Evolutionary conservation across 2,329 filamentous ascomycete genomes (phyloP), one percentile per base, ranked within the genome.

Genomic region (Fusarium pilosicola): DNA sequence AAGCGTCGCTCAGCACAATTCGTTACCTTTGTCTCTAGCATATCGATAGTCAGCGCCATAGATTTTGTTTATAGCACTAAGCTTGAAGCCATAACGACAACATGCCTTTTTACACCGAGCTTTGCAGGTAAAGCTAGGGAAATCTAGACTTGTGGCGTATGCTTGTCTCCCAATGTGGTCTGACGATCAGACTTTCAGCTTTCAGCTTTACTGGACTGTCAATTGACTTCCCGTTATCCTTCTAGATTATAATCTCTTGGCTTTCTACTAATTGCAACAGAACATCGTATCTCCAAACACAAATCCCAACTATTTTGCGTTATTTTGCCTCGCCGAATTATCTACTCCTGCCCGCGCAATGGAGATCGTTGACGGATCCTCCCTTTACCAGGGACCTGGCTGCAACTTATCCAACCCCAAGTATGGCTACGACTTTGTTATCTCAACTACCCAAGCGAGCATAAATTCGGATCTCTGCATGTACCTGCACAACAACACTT

Each of bases 191-290:
- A 18, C n/a, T 7, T 45, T 45, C 44, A 45, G 44, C 17, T 45
- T 45, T 26, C 44, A 45, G 44, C 24, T 45, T 45, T 7, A 0
- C 0, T 36, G 34, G 17, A 42, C 8, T 42, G 9, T 15, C 7
- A 22, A 39, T 39, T 20, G 18, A 39, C 38, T 0, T 41, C 3
- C 20, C 2, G 39, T 41, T 41, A 0, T 41, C 0, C 0, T 2
- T 17, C 22, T 20, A 5, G 11, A 4, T 2, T 20, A 26, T 4
- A 45, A 13, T 26, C n/a, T 45, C 42, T 20, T 26, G 42, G 24
- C 24, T 45, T 26, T 20, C 24, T 4, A 20, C 9, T 24, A 17
- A 20, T 26, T 7, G 5, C 6, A 9, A 20, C 2, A 45, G 20
- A 20, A 22, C 20, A 41, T 8, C 20, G 7, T 6, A 0, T 0